Evolutionary conservation across 1,284 basidiomycete species (phyloP), one percentile per base, ranked within the genome.

Genomic region (Kalmanozyma brasiliensis): DNA sequence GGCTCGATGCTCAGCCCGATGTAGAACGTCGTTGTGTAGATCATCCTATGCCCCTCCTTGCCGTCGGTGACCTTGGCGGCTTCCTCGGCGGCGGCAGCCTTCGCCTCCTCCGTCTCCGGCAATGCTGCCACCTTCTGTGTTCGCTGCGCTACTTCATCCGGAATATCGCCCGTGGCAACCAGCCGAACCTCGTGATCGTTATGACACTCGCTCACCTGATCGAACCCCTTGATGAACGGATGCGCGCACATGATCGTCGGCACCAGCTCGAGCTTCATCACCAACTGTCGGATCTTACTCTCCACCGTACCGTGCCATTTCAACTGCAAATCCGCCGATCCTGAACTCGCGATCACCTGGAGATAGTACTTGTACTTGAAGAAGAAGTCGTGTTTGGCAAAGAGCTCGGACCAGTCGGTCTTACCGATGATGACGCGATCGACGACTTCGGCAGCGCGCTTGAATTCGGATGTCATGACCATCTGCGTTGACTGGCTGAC

Each of bases 231-330:
- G 83, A 93, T 88, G 84, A 92, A 96, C 17, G 96, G 96, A 85
- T 98, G 96, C 24, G 94, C 95, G 57, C 94, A 86, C 53, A 89
- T 88, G 75, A 98, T 86, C 51, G 92, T 90, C 62, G 97, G 94
- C 71, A 95, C 92, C 78, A 90, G 91, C 86, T 98, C 96, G 52
- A 98, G 89, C 84, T 96, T 96, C 89, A 95, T 94, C 47, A 98
- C 93, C 20, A 99, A 87, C 82, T 94, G 94, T 49, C 96, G 89
- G 84, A 98, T 87, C 77, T 91, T 89, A 42, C 94, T 97, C 84
- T 99, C 95, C n/a, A 99, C 96, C 22, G 93, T 94, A 46, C 94
- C 94, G 44, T 81, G 94, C 96, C 96, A 99, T 84, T 97, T 97
- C 67, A 94, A 89, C 82, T 98, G 94, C 17, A 91, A 85, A 22